These are phyloP conservation scores for Spergularia marina DNA, from an alignment of 148 eudicot genomes.

Conservation along the genomic window DNA sequence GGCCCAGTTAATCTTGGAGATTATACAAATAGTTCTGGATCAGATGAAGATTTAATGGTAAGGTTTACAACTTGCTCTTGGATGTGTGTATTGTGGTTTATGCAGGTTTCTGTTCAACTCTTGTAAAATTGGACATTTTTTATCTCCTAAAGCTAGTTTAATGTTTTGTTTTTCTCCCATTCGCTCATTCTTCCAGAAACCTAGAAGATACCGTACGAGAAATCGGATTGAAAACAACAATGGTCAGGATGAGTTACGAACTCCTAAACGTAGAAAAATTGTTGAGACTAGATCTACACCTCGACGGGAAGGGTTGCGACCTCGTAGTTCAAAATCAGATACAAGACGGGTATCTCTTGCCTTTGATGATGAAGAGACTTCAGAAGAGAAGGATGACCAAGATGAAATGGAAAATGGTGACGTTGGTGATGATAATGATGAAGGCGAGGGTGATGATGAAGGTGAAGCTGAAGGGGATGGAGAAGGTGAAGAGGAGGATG, in stretches of 20 bases:
- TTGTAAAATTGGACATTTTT: conserved; percentile 11
- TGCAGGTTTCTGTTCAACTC: conserved; percentile 21
- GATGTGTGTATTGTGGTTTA: conserved; percentile 5
- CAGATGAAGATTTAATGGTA: conserved; percentile 93
- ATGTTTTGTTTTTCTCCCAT: conserved; percentile 17
- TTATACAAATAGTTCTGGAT: conserved; percentile 88
- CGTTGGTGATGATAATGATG: conserved; percentile 50
- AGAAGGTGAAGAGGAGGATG: conserved; percentile 49
- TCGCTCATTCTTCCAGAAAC: conserved; percentile 44
- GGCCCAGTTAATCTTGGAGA: conserved; percentile 60
- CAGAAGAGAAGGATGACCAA: conserved; percentile 62
- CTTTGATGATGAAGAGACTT: conserved; percentile 72
- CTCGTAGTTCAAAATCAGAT: conserved; percentile 63
- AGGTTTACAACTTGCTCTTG: conserved; percentile 29
- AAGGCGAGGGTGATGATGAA: conserved; percentile 55
- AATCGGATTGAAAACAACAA: conserved; percentile 47
- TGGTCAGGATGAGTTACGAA: conserved; percentile 47
- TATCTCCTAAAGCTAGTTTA: conserved; percentile 18
- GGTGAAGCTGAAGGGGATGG: conserved; percentile 46
- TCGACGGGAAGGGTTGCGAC: conserved; percentile 83
- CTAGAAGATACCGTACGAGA: conserved; percentile 61
- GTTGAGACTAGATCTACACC: conserved; percentile 43
- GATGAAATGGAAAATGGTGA: conserved; percentile 74
- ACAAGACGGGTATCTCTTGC: conserved; percentile 34
- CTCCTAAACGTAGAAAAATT: conserved; percentile 49